phyloP scores from a whole-genome alignment of 257 asterid genomes.

The Scutellaria baicalensis region DNA sequence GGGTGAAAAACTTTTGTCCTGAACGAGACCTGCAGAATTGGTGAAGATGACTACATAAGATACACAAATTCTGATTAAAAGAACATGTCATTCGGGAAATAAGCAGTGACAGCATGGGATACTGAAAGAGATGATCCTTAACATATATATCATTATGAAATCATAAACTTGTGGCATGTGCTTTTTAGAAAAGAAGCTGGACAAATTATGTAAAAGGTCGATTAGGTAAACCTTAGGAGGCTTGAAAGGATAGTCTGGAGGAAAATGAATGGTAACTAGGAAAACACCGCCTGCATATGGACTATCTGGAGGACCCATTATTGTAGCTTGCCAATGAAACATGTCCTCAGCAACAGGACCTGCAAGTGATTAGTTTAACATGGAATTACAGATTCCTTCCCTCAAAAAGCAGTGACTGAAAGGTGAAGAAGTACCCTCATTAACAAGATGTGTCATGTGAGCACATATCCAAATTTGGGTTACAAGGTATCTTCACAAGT shows the following conservation, averaged over 20 bases:
- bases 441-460: background rate
- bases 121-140: background rate
- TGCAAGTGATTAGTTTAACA: slow-evolving; percentile 8
- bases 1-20: slow-evolving; percentile 37
- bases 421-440: background rate
- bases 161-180: background rate
- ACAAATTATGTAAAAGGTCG: background rate
- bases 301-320: slow-evolving; percentile 79
- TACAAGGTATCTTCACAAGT: background rate
- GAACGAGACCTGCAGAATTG: slow-evolving; percentile 28
- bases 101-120: background rate
- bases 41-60: background rate
- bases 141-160: background rate
- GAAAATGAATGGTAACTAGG: slow-evolving; percentile 68
- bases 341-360: slow-evolving; percentile 81
- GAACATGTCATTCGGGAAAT: background rate
- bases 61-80: background rate
- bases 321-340: slow-evolving; percentile 90
- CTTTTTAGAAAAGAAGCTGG: background rate
- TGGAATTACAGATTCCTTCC: background rate
- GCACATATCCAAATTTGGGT: background rate
- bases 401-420: background rate
- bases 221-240: slow-evolving; percentile 48
- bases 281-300: slow-evolving; percentile 82
- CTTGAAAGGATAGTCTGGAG: slow-evolving; percentile 82